Evolutionary conservation across 179 eudicot species (phyloP).

Genomic region (Pouteria campechiana): DNA sequence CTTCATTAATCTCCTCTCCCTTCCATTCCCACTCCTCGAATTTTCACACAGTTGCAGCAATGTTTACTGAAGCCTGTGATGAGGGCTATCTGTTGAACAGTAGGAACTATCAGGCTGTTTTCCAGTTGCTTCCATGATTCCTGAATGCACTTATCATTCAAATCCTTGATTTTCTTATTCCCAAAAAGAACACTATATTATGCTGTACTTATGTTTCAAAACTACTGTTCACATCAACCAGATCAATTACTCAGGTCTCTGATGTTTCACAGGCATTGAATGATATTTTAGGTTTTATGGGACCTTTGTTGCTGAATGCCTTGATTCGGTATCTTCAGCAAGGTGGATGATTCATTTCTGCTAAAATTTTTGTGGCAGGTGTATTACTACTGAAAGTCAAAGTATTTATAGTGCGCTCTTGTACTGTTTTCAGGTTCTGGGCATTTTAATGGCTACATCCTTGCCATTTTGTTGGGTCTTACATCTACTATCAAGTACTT

Average conservation of each 20-base stretch:
- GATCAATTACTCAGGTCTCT: not conserved
- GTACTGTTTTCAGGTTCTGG: conserved; percentile 37
- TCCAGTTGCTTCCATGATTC: not conserved
- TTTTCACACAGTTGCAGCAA: too few relatives aligned
- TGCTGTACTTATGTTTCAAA: too few relatives aligned
- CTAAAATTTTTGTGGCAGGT: not conserved
- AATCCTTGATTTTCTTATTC: not conserved
- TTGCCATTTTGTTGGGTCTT: conserved; percentile 79
- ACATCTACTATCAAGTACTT: conserved; percentile 68
- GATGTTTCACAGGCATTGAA: conserved; percentile 56
- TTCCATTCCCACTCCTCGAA: too few relatives aligned
- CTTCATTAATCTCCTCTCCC: too few relatives aligned
- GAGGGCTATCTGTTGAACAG: too few relatives aligned
- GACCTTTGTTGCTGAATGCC: conserved; percentile 83
- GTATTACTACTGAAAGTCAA: not conserved
- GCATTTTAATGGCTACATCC: conserved; percentile 47
- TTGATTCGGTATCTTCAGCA: conserved; percentile 73
- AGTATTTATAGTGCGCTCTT: not conserved
- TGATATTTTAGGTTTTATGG: conserved; percentile 80
- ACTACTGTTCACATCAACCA: too few relatives aligned
- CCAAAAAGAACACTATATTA: too few relatives aligned
- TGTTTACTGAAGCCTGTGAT: too few relatives aligned
- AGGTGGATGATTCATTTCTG: conserved; percentile 19
- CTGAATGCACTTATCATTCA: not conserved
- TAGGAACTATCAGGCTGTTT: not conserved